A percentile compares a stretch with the other conserved stretches of the same genome.
phyloP scores from a whole-genome alignment of 768 basidiomycete species.

The Amanita rubescens region DNA sequence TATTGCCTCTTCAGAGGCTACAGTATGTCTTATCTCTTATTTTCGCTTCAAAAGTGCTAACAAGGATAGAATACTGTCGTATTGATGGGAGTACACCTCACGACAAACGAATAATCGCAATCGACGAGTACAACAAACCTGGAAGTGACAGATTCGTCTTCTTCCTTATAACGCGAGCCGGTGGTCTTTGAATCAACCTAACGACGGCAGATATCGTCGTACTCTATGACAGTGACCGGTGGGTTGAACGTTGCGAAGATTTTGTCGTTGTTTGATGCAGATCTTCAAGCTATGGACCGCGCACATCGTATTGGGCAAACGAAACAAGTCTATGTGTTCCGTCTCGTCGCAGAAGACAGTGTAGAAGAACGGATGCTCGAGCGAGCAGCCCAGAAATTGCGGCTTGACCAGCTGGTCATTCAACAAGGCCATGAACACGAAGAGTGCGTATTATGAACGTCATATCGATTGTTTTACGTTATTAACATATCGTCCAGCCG shows the following conservation, averaged over 20 bases:
- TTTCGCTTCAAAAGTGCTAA: constrained; percentile 4
- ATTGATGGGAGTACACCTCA: constrained; percentile 96
- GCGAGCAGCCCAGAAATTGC: constrained; percentile 89
- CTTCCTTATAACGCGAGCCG: constrained; percentile 91
- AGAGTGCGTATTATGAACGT: constrained; percentile 40
- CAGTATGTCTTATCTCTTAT: constrained; percentile 43
- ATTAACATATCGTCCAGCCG: constrained; percentile 28
- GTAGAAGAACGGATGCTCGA: constrained; percentile 96
- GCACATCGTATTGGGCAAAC: constrained; percentile 96
- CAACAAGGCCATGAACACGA: constrained; percentile 88
- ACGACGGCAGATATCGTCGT: constrained; percentile 94
- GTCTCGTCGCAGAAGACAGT: constrained; percentile 94
- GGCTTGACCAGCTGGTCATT: constrained; percentile 93
- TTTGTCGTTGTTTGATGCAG: constrained; percentile 37
- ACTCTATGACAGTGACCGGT: constrained; percentile 96
- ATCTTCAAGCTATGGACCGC: constrained; percentile 97
- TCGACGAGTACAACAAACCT: constrained; percentile 96
- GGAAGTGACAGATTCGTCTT: constrained; percentile 95
- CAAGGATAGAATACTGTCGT: constrained; percentile 76
- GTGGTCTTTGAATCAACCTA: constrained; percentile 94
- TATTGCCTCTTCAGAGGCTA: constrained; percentile 89
- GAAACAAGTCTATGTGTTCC: constrained; percentile 94
- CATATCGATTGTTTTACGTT: not conserved
- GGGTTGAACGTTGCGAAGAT: constrained; percentile 13
- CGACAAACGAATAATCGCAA: constrained; percentile 90